Percentiles rank a stretch among this genome's conserved stretches.
Conservation (phyloP, 2,329 filamentous ascomycete genomes). For the Myriangium duriaei region DNA sequence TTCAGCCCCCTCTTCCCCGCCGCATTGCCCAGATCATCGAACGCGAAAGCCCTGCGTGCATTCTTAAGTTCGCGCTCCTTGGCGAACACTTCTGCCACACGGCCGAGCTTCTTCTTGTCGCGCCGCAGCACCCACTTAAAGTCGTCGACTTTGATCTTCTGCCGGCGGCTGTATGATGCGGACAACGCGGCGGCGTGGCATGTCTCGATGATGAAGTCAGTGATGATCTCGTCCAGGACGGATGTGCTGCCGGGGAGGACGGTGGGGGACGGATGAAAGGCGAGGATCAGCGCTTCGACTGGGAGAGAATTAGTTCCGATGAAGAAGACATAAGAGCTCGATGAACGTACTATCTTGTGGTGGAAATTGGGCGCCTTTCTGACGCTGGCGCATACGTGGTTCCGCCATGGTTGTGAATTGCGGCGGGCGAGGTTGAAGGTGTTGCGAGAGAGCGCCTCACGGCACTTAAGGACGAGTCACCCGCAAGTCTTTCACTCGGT, state of each 20-base stretch:
- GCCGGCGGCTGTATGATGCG: constrained; percentile 73
- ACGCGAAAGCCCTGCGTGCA: constrained; percentile 62
- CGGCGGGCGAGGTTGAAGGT: not conserved
- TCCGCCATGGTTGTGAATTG: constrained; percentile 29
- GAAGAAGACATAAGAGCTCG: not conserved
- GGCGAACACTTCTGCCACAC: constrained; percentile 78
- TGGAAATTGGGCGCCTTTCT: constrained; percentile 36
- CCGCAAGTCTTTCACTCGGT: no score
- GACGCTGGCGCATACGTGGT: constrained; percentile 35
- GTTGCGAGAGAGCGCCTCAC: no score
- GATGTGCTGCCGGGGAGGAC: constrained; percentile 75
- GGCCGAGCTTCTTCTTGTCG: constrained; percentile 73
- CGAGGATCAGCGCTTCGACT: constrained; percentile 66
- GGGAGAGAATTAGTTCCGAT: constrained; percentile 14
- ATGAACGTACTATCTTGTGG: constrained; percentile 27
- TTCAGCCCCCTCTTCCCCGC: constrained; percentile 32
- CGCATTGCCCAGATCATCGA: constrained; percentile 49
- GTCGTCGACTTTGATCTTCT: constrained; percentile 97
- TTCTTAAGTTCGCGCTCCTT: constrained; percentile 80
- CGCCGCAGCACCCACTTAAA: constrained; percentile 88
- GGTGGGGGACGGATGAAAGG: constrained; percentile 64
- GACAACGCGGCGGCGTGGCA: constrained; percentile 80
- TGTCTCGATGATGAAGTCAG: constrained; percentile 90
- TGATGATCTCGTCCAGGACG: constrained; percentile 86
- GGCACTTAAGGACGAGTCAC: no score